A percentile compares a stretch with the other conserved stretches of the same genome.
These are phyloP conservation scores for Leonotis leonurus DNA, from an alignment of 257 asterid genomes.

Conservation along the genomic window DNA sequence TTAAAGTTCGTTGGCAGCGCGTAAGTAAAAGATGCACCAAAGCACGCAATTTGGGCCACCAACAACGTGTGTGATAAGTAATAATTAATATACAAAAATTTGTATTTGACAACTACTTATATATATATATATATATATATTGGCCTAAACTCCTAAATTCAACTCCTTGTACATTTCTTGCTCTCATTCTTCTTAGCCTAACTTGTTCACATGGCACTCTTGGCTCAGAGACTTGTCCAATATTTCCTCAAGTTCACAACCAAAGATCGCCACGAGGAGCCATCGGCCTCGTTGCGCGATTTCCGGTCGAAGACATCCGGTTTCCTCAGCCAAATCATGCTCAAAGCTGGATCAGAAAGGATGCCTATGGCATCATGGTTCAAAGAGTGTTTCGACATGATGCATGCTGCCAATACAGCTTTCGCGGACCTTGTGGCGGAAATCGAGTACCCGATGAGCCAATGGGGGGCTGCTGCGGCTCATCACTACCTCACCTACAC, in stretches of 20 bases:
- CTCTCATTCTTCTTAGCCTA: neutral
- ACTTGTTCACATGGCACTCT: conserved; percentile 24
- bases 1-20: too few relatives aligned
- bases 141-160: too few relatives aligned
- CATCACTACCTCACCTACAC: conserved; percentile 39
- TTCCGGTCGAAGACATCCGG: conserved; percentile 34
- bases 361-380: conserved; percentile 21
- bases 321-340: conserved; percentile 21
- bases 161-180: neutral
- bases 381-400: conserved; percentile 30
- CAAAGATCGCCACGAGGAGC: conserved; percentile 15
- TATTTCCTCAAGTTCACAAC: conserved; percentile 19
- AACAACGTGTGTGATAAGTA: too few relatives aligned
- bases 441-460: conserved; percentile 41
- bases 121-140: too few relatives aligned
- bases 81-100: too few relatives aligned
- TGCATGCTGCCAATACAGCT: conserved; percentile 31
- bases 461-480: conserved; percentile 35
- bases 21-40: too few relatives aligned
- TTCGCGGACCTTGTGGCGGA: conserved; percentile 45
- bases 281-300: conserved; percentile 29
- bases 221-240: conserved; percentile 24
- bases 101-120: too few relatives aligned
- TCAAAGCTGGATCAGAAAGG: conserved; percentile 17
- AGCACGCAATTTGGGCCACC: too few relatives aligned